A percentile compares a stretch with the other conserved stretches of the same genome.
These are phyloP conservation scores for Globisporangium megalacanthum DNA, from an alignment of 352 stramenopile genomes.

Conservation along the genomic window DNA sequence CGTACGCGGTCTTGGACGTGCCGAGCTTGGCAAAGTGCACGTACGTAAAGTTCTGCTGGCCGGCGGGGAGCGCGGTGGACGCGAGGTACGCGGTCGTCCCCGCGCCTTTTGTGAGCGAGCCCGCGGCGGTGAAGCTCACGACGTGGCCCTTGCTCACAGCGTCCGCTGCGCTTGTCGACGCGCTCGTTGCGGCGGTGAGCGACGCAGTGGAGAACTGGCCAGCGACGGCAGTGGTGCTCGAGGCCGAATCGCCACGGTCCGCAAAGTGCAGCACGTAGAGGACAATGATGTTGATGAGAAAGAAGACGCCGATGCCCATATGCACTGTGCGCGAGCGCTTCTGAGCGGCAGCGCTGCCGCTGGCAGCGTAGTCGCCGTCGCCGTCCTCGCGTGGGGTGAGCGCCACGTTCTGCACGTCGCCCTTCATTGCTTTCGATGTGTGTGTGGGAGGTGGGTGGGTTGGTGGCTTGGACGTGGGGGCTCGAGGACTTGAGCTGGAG, in stretches of 20 bases:
- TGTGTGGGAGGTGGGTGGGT: constrained; percentile 2
- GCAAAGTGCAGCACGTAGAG: constrained; percentile 81
- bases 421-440: constrained; percentile 15
- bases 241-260: constrained; percentile 37
- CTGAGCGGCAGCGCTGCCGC: constrained; percentile 11
- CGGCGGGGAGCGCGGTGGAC: constrained; percentile 32
- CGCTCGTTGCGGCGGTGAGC: constrained; percentile 17
- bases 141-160: constrained; percentile 37
- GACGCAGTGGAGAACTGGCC: constrained; percentile 33
- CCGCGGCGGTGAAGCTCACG: constrained; percentile 52
- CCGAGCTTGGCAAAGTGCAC: constrained; percentile 57
- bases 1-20: constrained; percentile 34
- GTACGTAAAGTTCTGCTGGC: constrained; percentile 42
- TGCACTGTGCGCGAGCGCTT: constrained; percentile 28
- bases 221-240: constrained; percentile 20
- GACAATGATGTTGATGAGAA: constrained; percentile 78
- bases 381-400: constrained; percentile 42
- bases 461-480: constrained; percentile 5
- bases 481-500: not conserved
- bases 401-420: constrained; percentile 24
- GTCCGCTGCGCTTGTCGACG: constrained; percentile 4
- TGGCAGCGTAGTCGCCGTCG: constrained; percentile 20
- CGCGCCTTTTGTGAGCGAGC: constrained; percentile 46
- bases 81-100: constrained; percentile 70
- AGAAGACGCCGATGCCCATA: constrained; percentile 37